Conservation (phyloP, 139 green algal genomes). For the Chlamydomonas applanata region DNA sequence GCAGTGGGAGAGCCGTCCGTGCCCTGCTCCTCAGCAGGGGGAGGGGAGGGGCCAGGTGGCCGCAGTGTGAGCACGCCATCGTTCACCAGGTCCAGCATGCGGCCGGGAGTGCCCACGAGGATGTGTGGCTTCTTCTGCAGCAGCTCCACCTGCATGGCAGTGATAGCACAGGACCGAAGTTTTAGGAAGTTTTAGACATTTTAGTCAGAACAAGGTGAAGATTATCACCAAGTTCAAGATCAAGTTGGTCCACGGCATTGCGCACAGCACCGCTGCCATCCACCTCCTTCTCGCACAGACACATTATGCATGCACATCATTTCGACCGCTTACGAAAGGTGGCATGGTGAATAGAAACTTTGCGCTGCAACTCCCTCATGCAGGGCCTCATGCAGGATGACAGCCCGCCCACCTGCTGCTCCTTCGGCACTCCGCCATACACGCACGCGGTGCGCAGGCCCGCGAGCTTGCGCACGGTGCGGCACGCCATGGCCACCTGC, state of each 20-base stretch:
- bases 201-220: not conserved
- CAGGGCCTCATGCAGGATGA: too few relatives aligned
- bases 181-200: too few relatives aligned
- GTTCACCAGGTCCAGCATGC: conserved; percentile 79
- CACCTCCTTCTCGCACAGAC: too few relatives aligned
- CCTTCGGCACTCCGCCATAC: conserved; percentile 64
- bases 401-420: too few relatives aligned
- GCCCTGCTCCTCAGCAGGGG: not conserved
- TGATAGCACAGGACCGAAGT: not conserved
- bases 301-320: too few relatives aligned
- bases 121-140: conserved; percentile 53
- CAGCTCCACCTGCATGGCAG: conserved; percentile 32
- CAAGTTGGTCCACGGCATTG: not conserved
- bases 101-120: conserved; percentile 80
- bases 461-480: conserved; percentile 27
- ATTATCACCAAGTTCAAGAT: too few relatives aligned
- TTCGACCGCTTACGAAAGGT: too few relatives aligned
- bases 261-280: too few relatives aligned
- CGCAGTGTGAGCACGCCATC: conserved; percentile 43
- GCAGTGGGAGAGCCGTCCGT: not conserved
- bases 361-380: too few relatives aligned
- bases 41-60: not conserved
- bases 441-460: conserved; percentile 47
- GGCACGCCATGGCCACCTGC: conserved; percentile 47
- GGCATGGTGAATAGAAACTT: too few relatives aligned